These are phyloP conservation scores for Leccinum longicurvipes DNA, from an alignment of 768 basidiomycete genomes.

Conservation along the genomic window DNA sequence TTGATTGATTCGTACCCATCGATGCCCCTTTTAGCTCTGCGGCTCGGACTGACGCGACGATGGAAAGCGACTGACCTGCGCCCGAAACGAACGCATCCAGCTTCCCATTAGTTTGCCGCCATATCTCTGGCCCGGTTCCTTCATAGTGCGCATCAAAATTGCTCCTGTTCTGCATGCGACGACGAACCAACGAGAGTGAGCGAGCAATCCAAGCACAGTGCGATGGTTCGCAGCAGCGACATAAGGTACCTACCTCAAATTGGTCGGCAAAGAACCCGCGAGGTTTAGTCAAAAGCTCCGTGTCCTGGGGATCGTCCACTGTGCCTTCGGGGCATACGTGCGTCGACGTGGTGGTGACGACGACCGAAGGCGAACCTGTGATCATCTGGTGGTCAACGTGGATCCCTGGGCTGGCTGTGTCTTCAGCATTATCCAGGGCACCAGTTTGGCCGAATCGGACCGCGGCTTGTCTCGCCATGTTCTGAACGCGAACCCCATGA, in stretches of 20 bases:
- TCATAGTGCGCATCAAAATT: slow-evolving; percentile 88
- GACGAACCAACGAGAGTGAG: not conserved
- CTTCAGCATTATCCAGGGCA: slow-evolving; percentile 10
- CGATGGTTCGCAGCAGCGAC: not conserved
- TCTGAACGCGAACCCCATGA: slow-evolving; percentile 43
- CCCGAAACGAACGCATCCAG: slow-evolving; percentile 87
- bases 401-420: not conserved
- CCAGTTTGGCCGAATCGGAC: slow-evolving; percentile 59
- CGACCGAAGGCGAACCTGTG: slow-evolving; percentile 46
- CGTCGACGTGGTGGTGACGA: slow-evolving; percentile 51
- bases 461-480: slow-evolving; percentile 81
- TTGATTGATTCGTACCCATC: not conserved
- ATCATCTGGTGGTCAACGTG: slow-evolving; percentile 33
- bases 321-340: slow-evolving; percentile 36
- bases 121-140: slow-evolving; percentile 94
- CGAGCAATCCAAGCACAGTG: not conserved
- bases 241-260: slow-evolving; percentile 59
- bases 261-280: slow-evolving; percentile 95
- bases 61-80: slow-evolving; percentile 52
- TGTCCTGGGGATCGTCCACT: slow-evolving; percentile 34
- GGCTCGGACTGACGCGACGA: not conserved
- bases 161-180: slow-evolving; percentile 57
- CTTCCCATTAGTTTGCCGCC: slow-evolving; percentile 83
- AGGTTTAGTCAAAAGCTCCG: slow-evolving; percentile 48
- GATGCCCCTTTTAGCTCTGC: not conserved